Conservation (phyloP, 2,329 filamentous ascomycete genomes). For the Orbilia javanica region DNA sequence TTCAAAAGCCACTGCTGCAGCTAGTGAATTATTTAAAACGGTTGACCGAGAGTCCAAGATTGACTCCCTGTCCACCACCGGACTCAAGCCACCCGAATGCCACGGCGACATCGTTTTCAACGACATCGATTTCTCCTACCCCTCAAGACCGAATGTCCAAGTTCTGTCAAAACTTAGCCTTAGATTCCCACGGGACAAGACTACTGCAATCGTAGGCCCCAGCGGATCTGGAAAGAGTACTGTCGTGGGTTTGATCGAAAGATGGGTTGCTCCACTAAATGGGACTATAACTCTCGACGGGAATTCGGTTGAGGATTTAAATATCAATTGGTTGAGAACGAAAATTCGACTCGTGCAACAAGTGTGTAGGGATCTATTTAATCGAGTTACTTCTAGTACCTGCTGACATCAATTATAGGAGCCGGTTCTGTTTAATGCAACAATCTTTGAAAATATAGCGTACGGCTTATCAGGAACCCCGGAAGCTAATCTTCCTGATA, state of each 20-base stretch:
- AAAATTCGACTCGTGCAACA: conserved; percentile 43
- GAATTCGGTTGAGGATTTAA: conserved; percentile 64
- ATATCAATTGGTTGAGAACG: conserved; percentile 29
- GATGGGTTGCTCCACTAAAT: conserved; percentile 73
- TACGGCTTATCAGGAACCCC: conserved; percentile 71
- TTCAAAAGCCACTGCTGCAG: conserved; percentile 68
- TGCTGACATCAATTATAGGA: conserved; percentile 69
- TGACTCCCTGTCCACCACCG: conserved; percentile 66
- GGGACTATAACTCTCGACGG: conserved; percentile 71
- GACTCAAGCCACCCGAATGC: conserved; percentile 63
- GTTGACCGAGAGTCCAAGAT: conserved; percentile 68
- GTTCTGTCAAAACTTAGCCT: conserved; percentile 74
- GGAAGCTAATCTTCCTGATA: conserved; percentile 70
- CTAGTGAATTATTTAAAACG: conserved; percentile 67
- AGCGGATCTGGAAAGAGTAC: conserved; percentile 81
- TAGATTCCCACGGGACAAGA: conserved; percentile 73
- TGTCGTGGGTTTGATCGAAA: conserved; percentile 77
- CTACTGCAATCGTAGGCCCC: conserved; percentile 80
- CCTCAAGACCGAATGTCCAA: conserved; percentile 68
- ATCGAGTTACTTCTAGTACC: neutral
- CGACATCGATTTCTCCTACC: conserved; percentile 29
- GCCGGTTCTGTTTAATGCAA: conserved; percentile 76
- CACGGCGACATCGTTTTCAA: conserved; percentile 42
- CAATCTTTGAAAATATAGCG: conserved; percentile 74
- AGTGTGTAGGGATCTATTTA: neutral